Evolutionary conservation across 148 eudicot genomes (phyloP), one percentile per base, ranked within the genome.

Genomic region (Euryodendron excelsum): DNA sequence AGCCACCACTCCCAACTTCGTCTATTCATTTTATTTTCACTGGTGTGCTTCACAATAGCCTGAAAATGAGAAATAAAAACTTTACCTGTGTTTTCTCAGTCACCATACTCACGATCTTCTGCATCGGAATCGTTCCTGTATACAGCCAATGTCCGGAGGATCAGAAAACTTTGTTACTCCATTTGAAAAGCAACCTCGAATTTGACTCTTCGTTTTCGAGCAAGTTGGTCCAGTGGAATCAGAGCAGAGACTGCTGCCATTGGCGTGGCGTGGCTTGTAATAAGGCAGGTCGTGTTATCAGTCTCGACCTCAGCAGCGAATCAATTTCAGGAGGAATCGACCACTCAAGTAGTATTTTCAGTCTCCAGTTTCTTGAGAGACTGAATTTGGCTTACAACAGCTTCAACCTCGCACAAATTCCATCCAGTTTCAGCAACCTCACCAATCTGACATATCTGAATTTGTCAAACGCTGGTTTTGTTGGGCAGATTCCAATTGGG

Each of bases 191-290:
- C 72, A 72, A 37, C 60, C 77, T 83, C 62, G 6, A 5, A 0
- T 80, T 72, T 25, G 37, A 61, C 20, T 25, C 68, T 30, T 0
- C 74, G 0, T 0, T 12, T 5, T 75, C 69, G 1, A 53, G 47
- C 9, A 83, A 81, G 77, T 77, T 84, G 17, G 71, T 48, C 3
- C 44, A 53, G 5, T 89, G 85, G 91, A 66, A 44, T 4, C 62
- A 72, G 12, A 72, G 39, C 69, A 48, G 65, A 0, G 82, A 87
- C 28, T 82, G 85, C 41, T 85, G 89, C 47, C 7, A 1, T 3
- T 89, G 89, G 92, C 44, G 44, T 2, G 90, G 90, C 1, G 87
- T 87, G 17, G 52, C 39, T 3, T 39, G 44, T 39, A 39, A 39
- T n/a, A n/a, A n/a, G n/a, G n/a, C n/a, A n/a, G n/a, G n/a, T n/a